Percentiles rank a stretch among this genome's conserved stretches.
Evolutionary conservation across 352 stramenopile genomes (phyloP).

Genomic region (Phytopythium chamaehyphon): DNA sequence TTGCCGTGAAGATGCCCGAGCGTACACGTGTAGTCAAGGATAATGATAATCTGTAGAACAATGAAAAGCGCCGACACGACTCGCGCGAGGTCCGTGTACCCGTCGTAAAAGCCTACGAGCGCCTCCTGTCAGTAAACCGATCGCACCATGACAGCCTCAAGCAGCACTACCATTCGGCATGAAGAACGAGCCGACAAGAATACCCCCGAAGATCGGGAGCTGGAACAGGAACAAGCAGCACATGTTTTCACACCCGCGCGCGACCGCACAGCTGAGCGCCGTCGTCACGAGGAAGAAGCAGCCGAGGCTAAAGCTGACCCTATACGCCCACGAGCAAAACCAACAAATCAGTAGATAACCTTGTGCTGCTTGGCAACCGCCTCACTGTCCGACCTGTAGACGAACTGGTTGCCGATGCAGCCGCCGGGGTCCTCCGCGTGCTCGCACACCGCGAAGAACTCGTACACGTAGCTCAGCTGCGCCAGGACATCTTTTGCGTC

Average conservation of each 20-base stretch:
- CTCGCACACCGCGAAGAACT: slow-evolving; percentile 47
- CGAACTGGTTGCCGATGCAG: slow-evolving; percentile 71
- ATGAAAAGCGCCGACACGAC: slow-evolving; percentile 62
- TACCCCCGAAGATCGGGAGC: slow-evolving; percentile 47
- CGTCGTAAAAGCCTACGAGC: slow-evolving; percentile 55
- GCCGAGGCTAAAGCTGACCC: slow-evolving; percentile 67
- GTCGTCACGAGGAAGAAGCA: slow-evolving; percentile 61
- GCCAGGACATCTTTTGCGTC: slow-evolving; percentile 26
- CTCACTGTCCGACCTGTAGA: slow-evolving; percentile 35
- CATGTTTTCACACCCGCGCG: slow-evolving; percentile 47
- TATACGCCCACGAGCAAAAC: slow-evolving; percentile 8
- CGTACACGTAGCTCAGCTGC: slow-evolving; percentile 27
- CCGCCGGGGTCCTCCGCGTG: slow-evolving; percentile 21
- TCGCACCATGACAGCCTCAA: not conserved
- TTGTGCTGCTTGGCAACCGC: not conserved
- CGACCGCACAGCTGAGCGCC: slow-evolving; percentile 43
- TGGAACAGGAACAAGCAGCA: slow-evolving; percentile 69
- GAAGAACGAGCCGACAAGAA: slow-evolving; percentile 57
- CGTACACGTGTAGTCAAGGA: slow-evolving; percentile 70
- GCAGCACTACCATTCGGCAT: slow-evolving; percentile 44
- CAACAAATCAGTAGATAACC: not conserved
- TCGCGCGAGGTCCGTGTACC: slow-evolving; percentile 55
- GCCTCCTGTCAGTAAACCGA: not conserved
- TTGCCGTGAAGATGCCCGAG: not conserved
- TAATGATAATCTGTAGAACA: slow-evolving; percentile 78